Conservation (phyloP, 108 stramenopile genomes). For the Chaetoceros muelleri region DNA sequence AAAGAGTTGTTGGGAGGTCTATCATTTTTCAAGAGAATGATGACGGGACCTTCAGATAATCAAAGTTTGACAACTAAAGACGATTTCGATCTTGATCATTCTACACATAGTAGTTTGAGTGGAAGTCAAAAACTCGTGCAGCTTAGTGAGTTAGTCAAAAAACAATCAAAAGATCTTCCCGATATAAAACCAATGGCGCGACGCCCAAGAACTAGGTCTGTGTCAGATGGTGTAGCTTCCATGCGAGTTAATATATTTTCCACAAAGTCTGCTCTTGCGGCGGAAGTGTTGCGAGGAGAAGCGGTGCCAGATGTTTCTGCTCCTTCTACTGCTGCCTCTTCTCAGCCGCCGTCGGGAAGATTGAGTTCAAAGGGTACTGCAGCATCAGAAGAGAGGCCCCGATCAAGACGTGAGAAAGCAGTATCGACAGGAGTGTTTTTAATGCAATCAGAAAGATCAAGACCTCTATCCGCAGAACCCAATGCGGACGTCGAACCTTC, state of each 20-base stretch:
- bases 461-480: neutral
- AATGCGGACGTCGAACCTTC: neutral
- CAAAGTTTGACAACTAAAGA: too few relatives aligned
- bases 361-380: too few relatives aligned
- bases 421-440: neutral
- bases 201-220: too few relatives aligned
- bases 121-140: neutral
- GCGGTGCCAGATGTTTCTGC: too few relatives aligned
- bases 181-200: neutral
- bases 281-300: neutral
- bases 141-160: neutral
- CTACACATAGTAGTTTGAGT: neutral
- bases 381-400: too few relatives aligned
- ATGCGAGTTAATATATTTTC: slow-evolving; percentile 23
- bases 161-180: neutral
- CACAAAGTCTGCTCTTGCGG: neutral
- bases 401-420: neutral
- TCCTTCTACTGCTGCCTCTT: too few relatives aligned
- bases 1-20: slow-evolving; percentile 5
- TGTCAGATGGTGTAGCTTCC: slow-evolving; percentile 46
- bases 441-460: neutral
- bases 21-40: neutral
- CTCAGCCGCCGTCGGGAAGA: too few relatives aligned
- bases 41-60: neutral
- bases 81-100: neutral